Evolutionary conservation across 345 rosid species (phyloP).

Genomic region (Cardamine occulta): DNA sequence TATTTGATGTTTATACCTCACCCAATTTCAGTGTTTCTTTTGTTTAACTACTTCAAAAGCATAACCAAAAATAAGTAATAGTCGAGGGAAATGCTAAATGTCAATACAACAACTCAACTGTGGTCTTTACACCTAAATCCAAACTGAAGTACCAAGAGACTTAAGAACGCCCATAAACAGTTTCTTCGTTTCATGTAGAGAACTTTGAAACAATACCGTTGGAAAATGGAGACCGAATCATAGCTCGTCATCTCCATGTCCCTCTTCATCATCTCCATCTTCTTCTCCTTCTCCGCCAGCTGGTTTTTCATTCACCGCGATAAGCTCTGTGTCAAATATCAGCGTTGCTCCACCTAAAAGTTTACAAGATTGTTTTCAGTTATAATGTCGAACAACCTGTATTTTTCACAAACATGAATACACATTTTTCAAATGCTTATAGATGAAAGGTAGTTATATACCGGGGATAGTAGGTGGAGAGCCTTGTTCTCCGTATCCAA

Average conservation of each 20-base stretch:
- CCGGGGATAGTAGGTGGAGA: conserved; percentile 97
- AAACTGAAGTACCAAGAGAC: conserved; percentile 15
- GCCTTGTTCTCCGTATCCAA: conserved; percentile 91
- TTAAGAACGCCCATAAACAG: background rate
- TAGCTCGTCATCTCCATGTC: conserved; percentile 33
- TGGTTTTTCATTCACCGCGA: conserved; percentile 76
- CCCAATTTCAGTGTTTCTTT: too few relatives aligned
- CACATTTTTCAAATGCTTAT: background rate
- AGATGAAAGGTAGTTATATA: conserved; percentile 35
- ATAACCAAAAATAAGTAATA: too few relatives aligned
- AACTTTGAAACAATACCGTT: conserved; percentile 1
- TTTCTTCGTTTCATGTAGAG: background rate
- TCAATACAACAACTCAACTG: too few relatives aligned
- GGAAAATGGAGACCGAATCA: conserved; percentile 11
- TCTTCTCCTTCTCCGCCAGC: conserved; percentile 43
- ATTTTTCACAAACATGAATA: background rate
- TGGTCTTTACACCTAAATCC: background rate
- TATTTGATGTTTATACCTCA: too few relatives aligned
- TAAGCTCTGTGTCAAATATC: conserved; percentile 87
- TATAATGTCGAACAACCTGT: background rate
- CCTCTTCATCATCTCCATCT: conserved; percentile 4
- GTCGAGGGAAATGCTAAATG: too few relatives aligned
- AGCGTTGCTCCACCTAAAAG: conserved; percentile 87
- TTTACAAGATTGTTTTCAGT: conserved; percentile 15
- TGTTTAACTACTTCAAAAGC: too few relatives aligned